phyloP scores from a whole-genome alignment of 2,329 filamentous ascomycete genomes.

The Aspergillus hortae region DNA sequence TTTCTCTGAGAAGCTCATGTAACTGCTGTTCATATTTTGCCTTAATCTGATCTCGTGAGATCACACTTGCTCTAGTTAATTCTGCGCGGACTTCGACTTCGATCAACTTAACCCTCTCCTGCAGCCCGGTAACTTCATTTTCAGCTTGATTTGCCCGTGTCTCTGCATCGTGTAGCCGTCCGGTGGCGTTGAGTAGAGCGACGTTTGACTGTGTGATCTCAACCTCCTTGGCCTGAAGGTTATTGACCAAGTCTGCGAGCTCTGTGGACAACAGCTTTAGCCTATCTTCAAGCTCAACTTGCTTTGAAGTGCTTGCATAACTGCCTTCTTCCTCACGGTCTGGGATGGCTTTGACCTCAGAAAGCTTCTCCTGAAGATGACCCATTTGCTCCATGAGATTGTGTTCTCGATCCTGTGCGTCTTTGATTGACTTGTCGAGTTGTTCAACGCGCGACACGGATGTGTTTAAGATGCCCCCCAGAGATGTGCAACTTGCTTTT shows the following conservation, averaged over 20 bases:
- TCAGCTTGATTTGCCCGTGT: slow-evolving; percentile 14
- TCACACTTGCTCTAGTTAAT: slow-evolving; percentile 27
- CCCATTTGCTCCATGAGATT: slow-evolving; percentile 29
- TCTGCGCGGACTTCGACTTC: slow-evolving; percentile 29
- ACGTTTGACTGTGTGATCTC: slow-evolving; percentile 11
- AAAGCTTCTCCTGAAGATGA: slow-evolving; percentile 15
- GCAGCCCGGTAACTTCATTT: slow-evolving; percentile 19
- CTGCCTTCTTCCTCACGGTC: slow-evolving; percentile 22
- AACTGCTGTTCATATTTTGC: slow-evolving; percentile 28
- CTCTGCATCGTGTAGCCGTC: slow-evolving; percentile 16
- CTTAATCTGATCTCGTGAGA: slow-evolving; percentile 24
- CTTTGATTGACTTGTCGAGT: slow-evolving; percentile 19
- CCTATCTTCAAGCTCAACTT: slow-evolving; percentile 22
- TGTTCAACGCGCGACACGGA: slow-evolving; percentile 17
- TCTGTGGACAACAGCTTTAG: slow-evolving; percentile 17
- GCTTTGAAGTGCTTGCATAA: slow-evolving; percentile 19
- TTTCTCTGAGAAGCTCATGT: slow-evolving; percentile 25
- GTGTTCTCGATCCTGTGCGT: slow-evolving; percentile 18
- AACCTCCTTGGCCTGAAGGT: background rate
- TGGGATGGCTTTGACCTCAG: slow-evolving; percentile 15
- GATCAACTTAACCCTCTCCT: slow-evolving; percentile 16
- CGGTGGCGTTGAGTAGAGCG: slow-evolving; percentile 17
- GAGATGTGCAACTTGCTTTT: slow-evolving; percentile 13
- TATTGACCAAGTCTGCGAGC: background rate
- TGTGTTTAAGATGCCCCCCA: slow-evolving; percentile 12